These are phyloP conservation scores for Amylocystis lapponica DNA, from an alignment of 768 basidiomycete species.

Conservation along the genomic window DNA sequence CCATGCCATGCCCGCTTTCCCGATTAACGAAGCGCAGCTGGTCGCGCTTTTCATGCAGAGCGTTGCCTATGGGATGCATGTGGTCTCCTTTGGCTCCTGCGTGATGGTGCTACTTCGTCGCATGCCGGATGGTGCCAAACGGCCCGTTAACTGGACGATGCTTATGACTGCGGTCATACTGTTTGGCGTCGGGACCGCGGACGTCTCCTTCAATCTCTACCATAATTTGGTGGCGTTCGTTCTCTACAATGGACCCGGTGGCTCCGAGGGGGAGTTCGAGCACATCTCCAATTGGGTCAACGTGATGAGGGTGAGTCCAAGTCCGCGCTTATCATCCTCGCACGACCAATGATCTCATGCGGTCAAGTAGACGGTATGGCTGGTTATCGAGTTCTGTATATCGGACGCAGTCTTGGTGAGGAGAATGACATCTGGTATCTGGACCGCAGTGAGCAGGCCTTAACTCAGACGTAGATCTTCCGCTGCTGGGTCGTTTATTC, in stretches of 20 bases:
- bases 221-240: slow-evolving; percentile 38
- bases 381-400: background rate
- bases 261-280: slow-evolving; percentile 28
- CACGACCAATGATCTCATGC: background rate
- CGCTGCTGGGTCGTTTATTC: slow-evolving; percentile 1
- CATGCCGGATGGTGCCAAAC: background rate
- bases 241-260: slow-evolving; percentile 17
- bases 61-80: background rate
- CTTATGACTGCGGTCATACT: background rate
- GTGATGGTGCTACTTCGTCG: background rate
- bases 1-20: slow-evolving; percentile 1
- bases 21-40: slow-evolving; percentile 1
- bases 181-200: slow-evolving; percentile 2
- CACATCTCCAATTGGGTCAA: slow-evolving; percentile 32
- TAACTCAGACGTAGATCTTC: background rate
- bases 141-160: background rate
- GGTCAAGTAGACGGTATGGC: background rate
- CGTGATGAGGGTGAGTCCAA: slow-evolving; percentile 5
- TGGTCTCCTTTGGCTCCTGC: background rate
- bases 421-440: no score
- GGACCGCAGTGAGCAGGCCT: background rate
- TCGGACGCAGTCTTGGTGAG: slow-evolving; percentile 1
- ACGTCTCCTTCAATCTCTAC: slow-evolving; percentile 29
- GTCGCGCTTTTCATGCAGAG: slow-evolving; percentile 3
- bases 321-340: background rate